A percentile compares a stretch with the other conserved stretches of the same genome.
Conservation (phyloP, 139 green algal species). For the Chlorella sp. region DNA sequence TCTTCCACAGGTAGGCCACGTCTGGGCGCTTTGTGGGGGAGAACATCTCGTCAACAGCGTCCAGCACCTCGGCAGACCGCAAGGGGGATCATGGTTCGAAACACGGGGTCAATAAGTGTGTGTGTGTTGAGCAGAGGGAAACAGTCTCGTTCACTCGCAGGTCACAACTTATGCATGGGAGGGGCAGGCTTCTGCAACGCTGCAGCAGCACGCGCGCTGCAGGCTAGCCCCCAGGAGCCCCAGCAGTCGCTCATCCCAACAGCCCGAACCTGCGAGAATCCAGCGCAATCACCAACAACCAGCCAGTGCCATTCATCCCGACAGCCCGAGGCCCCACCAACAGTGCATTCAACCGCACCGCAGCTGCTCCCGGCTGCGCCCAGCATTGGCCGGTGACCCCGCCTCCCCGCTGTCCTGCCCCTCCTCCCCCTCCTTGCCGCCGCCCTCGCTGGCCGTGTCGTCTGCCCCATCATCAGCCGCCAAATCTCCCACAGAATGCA, state of each 20-base stretch:
- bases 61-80: slow-evolving; percentile 20
- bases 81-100: not conserved
- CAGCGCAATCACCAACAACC: no score
- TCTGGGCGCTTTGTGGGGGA: slow-evolving; percentile 21
- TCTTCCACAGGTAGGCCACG: slow-evolving; percentile 27
- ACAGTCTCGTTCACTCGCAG: no score
- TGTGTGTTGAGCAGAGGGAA: not conserved
- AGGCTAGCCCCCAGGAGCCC: no score
- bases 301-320: no score
- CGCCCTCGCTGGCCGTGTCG: not conserved
- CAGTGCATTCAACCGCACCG: not conserved
- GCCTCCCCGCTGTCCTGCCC: not conserved
- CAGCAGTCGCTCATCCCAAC: no score
- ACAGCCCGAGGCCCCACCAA: no score
- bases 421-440: not conserved
- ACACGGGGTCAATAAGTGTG: not conserved
- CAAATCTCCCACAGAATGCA: not conserved
- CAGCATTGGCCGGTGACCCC: not conserved
- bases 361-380: not conserved
- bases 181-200: no score
- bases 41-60: slow-evolving; percentile 28
- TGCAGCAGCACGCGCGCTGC: no score
- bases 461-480: not conserved
- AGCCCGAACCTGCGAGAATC: no score
- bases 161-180: no score